Evolutionary conservation across 2,329 filamentous ascomycete species (phyloP).

Genomic region (Neoarthrinium moseri): DNA sequence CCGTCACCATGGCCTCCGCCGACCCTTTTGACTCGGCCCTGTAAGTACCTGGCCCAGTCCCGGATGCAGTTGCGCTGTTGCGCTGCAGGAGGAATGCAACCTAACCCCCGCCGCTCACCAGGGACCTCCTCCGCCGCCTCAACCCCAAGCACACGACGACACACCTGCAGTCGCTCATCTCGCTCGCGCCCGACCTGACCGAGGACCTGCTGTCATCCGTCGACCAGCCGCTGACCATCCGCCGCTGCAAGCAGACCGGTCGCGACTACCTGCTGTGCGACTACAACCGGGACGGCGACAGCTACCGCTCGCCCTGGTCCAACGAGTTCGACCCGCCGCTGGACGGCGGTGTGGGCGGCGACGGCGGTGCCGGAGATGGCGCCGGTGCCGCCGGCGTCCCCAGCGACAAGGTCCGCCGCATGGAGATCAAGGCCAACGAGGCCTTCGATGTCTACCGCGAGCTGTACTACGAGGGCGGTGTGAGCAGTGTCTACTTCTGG

Average conservation of each 20-base stretch:
- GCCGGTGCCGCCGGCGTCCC: conserved; percentile 80
- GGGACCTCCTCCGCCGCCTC: conserved; percentile 95
- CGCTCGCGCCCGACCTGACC: conserved; percentile 84
- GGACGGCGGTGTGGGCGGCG: conserved; percentile 55
- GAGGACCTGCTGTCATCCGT: conserved; percentile 98
- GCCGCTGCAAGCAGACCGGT: conserved; percentile 82
- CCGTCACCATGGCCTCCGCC: conserved; percentile 44
- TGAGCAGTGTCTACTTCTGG: conserved; percentile 97
- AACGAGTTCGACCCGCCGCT: conserved; percentile 96
- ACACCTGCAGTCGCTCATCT: conserved; percentile 87
- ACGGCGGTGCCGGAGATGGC: conserved; percentile 52
- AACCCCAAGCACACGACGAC: conserved; percentile 88
- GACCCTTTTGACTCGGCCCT: conserved; percentile 76
- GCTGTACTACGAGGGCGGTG: conserved; percentile 94
- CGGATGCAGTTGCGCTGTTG: conserved; percentile 6
- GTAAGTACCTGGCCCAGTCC: conserved; percentile 44
- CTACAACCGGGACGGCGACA: conserved; percentile 99
- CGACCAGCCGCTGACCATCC: conserved; percentile 87
- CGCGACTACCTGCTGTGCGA: conserved; percentile 98
- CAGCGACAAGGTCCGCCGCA: conserved; percentile 85
- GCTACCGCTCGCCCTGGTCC: conserved; percentile 97
- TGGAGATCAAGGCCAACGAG: conserved; percentile 92
- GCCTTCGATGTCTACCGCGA: conserved; percentile 97
- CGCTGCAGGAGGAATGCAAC: conserved; percentile 1
- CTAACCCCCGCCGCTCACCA: conserved; percentile 52